Conservation (phyloP, 106 monocot genomes). For the Dioscorea zingiberensis region DNA sequence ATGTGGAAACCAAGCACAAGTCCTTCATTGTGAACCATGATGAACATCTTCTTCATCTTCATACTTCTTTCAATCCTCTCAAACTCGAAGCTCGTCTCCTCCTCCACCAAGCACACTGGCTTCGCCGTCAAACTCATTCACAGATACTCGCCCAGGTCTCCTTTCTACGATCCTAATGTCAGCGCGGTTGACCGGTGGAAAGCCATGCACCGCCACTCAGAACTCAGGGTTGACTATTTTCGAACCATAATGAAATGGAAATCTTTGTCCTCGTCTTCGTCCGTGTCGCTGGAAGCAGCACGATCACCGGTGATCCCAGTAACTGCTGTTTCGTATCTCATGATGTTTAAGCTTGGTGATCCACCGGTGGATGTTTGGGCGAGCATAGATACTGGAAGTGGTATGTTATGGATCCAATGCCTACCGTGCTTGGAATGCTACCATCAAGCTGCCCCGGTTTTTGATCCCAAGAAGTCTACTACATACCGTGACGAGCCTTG, state of each 20-base stretch:
- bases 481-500: not conserved
- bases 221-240: too few species aligned
- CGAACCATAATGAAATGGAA: not conserved
- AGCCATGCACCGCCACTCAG: not conserved
- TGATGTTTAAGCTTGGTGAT: slow-evolving; percentile 58
- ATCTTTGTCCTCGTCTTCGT: too few species aligned
- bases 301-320: not conserved
- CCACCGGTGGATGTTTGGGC: slow-evolving; percentile 31
- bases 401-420: slow-evolving; percentile 81
- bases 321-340: slow-evolving; percentile 34
- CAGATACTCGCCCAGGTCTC: not conserved
- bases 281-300: too few species aligned
- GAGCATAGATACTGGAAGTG: slow-evolving; percentile 83
- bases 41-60: not conserved
- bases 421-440: slow-evolving; percentile 71
- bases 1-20: too few species aligned
- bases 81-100: not conserved
- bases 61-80: not conserved
- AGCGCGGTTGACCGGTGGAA: not conserved
- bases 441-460: slow-evolving; percentile 52
- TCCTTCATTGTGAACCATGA: too few species aligned
- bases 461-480: slow-evolving; percentile 27
- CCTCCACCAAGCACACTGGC: not conserved
- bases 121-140: not conserved
- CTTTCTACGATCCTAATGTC: not conserved